phyloP scores from a whole-genome alignment of 2,329 filamentous ascomycete genomes.

The Pyrenochaeta sp. region DNA sequence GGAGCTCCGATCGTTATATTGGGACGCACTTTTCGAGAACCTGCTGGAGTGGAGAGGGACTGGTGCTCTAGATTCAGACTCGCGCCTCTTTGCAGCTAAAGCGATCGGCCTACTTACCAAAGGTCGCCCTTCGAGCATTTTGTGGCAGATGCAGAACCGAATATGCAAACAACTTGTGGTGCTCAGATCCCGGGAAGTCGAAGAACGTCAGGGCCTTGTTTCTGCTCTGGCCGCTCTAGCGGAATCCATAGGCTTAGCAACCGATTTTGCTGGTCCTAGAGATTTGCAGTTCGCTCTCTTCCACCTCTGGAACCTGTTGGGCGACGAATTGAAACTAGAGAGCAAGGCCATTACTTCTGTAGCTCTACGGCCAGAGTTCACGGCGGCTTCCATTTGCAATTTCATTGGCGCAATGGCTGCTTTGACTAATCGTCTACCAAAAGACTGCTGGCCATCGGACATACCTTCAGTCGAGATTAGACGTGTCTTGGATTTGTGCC shows the following conservation, averaged over 20 bases:
- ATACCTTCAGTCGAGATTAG: conserved; percentile 27
- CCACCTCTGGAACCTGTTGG: conserved; percentile 42
- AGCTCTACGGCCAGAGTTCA: conserved; percentile 68
- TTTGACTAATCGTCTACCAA: conserved; percentile 17
- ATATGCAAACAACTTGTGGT: conserved; percentile 57
- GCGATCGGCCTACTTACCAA: conserved; percentile 70
- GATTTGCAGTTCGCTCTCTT: conserved; percentile 20
- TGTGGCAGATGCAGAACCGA: conserved; percentile 49
- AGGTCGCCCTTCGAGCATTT: conserved; percentile 47
- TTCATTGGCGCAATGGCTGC: conserved; percentile 55
- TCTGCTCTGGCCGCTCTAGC: conserved; percentile 58
- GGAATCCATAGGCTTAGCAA: conserved; percentile 7
- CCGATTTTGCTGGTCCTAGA: background rate
- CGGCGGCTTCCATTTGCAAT: conserved; percentile 68
- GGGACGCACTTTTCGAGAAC: conserved; percentile 73
- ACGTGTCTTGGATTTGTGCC: conserved; percentile 42
- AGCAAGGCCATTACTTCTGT: conserved; percentile 51
- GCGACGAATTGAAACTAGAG: conserved; percentile 44
- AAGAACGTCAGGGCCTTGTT: conserved; percentile 74
- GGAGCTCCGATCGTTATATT: conserved; percentile 69
- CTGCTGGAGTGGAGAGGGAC: conserved; percentile 88
- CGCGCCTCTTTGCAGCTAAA: conserved; percentile 74
- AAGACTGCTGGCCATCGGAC: conserved; percentile 3
- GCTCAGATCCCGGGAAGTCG: conserved; percentile 67
- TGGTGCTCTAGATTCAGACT: conserved; percentile 77